Percentiles rank a stretch among this genome's conserved stretches.
These are phyloP conservation scores for Cladosporium sp. DNA, from an alignment of 2,329 filamentous ascomycete genomes.

Conservation along the genomic window DNA sequence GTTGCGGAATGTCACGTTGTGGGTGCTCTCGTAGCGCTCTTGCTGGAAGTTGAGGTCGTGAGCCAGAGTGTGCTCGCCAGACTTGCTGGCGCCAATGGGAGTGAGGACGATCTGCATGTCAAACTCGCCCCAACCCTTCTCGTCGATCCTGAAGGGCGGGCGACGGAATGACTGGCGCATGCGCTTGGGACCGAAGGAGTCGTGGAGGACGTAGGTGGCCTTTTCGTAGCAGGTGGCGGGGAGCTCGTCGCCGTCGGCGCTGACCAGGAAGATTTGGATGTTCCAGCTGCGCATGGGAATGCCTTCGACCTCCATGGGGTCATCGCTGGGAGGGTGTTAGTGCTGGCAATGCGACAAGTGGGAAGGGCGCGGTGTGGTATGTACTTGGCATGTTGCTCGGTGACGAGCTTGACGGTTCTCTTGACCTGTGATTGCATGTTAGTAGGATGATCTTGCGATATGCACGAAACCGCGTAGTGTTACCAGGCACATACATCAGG, in stretches of 20 bases:
- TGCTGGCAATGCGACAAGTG: constrained; percentile 16
- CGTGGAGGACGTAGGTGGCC: constrained; percentile 89
- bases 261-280: constrained; percentile 80
- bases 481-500: constrained; percentile 39
- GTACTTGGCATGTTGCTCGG: constrained; percentile 85
- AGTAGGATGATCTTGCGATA: constrained; percentile 12
- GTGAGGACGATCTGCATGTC: constrained; percentile 87
- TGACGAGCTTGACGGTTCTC: constrained; percentile 89
- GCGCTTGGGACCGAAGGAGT: constrained; percentile 77
- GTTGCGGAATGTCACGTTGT: constrained; percentile 85
- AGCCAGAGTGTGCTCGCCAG: constrained; percentile 72
- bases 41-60: constrained; percentile 93
- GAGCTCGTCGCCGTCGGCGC: constrained; percentile 82
- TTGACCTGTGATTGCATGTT: constrained; percentile 59
- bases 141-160: constrained; percentile 83
- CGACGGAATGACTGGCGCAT: constrained; percentile 79
- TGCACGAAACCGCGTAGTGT: constrained; percentile 1
- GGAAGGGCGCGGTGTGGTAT: constrained; percentile 19
- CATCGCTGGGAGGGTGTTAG: constrained; percentile 58
- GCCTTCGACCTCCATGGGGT: constrained; percentile 78
- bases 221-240: constrained; percentile 87
- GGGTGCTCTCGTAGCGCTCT: constrained; percentile 78
- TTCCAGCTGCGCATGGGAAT: constrained; percentile 94
- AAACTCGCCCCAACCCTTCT: constrained; percentile 98
- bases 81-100: constrained; percentile 72